phyloP scores from a whole-genome alignment of 1,139 yeast species.

The Kodamaea derodonti region DNA sequence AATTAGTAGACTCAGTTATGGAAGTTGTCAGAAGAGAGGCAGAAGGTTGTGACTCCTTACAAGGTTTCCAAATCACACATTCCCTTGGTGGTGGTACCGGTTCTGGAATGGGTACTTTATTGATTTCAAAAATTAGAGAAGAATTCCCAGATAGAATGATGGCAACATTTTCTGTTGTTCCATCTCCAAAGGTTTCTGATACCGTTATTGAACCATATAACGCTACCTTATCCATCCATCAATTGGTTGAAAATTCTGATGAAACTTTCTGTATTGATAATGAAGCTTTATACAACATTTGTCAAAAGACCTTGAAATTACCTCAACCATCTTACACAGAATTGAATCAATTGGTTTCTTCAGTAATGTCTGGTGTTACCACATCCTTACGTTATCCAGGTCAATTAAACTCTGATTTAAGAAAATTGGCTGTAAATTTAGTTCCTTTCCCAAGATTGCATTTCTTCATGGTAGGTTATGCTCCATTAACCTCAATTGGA shows the following conservation, averaged over 20 bases:
- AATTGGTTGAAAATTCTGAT: conserved; percentile 83
- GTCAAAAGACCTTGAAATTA: conserved; percentile 79
- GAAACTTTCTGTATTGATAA: conserved; percentile 94
- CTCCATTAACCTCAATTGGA: conserved; percentile 79
- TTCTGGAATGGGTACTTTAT: conserved; percentile 71
- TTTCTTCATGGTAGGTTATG: conserved; percentile 92
- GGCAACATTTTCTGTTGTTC: conserved; percentile 91
- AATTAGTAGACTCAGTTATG: conserved; percentile 81
- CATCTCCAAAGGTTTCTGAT: conserved; percentile 87
- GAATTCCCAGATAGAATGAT: conserved; percentile 78
- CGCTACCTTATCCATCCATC: conserved; percentile 89
- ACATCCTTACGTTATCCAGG: conserved; percentile 91
- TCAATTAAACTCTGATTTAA: conserved; percentile 84
- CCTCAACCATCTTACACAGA: conserved; percentile 75
- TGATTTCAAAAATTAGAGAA: conserved; percentile 27
- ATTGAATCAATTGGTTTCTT: conserved; percentile 75
- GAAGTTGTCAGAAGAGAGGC: conserved; percentile 92
- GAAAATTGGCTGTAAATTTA: conserved; percentile 87
- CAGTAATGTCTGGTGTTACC: conserved; percentile 92
- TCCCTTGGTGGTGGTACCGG: conserved; percentile 97
- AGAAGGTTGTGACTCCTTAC: conserved; percentile 86
- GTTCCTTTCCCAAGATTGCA: conserved; percentile 95
- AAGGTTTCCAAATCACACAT: conserved; percentile 92
- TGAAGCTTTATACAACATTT: conserved; percentile 86
- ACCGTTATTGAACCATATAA: conserved; percentile 94